Evolutionary conservation across 805 yeast genomes (phyloP), one percentile per base, ranked within the genome.

Genomic region (Sugiyamaella marilandica): DNA sequence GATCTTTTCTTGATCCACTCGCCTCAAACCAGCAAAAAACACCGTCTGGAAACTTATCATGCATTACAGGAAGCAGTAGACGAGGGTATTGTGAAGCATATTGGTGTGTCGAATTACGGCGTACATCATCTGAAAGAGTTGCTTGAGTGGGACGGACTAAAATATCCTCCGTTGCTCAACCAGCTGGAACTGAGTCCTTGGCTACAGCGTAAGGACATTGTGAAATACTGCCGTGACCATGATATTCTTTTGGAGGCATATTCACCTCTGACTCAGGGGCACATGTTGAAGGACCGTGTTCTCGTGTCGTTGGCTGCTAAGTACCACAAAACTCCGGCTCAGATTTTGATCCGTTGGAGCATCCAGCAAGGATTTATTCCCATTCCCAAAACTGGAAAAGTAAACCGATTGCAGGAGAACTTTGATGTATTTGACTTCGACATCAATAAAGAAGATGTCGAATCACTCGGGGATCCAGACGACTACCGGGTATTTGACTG

Each of bases 151-250:
- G 56, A 78, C 74, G 62, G 81, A 86, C 66, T 89, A 60, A 96
- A 88, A 75, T 94, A 87, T 68, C 96, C 89, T 69, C 96, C 96
- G 56, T 88, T 88, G 75, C 76, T 89, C 65, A 87, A 86, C 56
- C 96, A 87, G 73, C 77, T 77, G 55, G 76, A 75, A 60, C 73
- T 87, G 61, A 64, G 85, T 58, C 77, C 82, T 58, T 85, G 71
- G 62, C 85, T 77, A 56, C 78, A 84, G 65, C 61, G 69, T 39
- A 70, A 77, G 57, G 82, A 77, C 36, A 77, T 87, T 56, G 82
- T 81, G 41, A 74, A 77, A 31, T 84, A 64, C 68, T 75, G 82
- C 65, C 68, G 73, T 48, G 64, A 68, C 32, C 59, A 78, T 87
- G 58, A 85, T 86, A 49, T 95, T 83, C 16, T 87, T 86, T 73